phyloP scores from a whole-genome alignment of 139 green algal species.

The Monoraphidium neglectum region DNA sequence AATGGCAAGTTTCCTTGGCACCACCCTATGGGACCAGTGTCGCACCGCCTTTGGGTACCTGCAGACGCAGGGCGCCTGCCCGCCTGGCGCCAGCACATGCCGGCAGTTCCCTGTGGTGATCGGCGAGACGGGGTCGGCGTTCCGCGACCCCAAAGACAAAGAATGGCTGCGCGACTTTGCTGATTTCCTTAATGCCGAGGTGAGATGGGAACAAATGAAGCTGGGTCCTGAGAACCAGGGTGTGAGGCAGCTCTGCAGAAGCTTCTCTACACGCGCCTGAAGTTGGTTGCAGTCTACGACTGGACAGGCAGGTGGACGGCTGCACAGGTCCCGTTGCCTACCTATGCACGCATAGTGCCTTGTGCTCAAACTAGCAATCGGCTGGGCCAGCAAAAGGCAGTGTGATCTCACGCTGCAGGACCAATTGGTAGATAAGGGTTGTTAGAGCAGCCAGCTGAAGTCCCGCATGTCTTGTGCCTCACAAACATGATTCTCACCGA shows the following conservation, averaged over 20 bases:
- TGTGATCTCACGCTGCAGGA: background rate
- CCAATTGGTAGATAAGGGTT: background rate
- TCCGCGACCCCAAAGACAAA: conserved; percentile 27
- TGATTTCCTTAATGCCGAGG: conserved; percentile 33
- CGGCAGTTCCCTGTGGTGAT: conserved; percentile 26
- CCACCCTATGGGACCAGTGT: conserved; percentile 29
- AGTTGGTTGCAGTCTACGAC: background rate
- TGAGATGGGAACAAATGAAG: background rate
- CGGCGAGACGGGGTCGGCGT: conserved; percentile 26
- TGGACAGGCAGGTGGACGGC: background rate
- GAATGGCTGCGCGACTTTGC: conserved; percentile 38
- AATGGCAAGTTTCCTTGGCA: conserved; percentile 27
- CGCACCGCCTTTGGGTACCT: conserved; percentile 25
- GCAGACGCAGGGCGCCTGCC: conserved; percentile 24
- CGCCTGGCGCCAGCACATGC: background rate
- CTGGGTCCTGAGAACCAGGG: background rate
- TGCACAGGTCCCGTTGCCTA: background rate
- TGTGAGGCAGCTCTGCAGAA: background rate
- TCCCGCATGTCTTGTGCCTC: background rate
- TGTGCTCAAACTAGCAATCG: background rate
- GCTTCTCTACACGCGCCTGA: background rate
- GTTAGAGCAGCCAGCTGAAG: background rate
- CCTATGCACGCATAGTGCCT: background rate
- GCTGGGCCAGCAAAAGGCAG: background rate
- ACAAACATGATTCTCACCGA: background rate